A percentile compares a stretch with the other conserved stretches of the same genome.
Conservation (phyloP, 2,329 filamentous ascomycete species). For the Davidsoniella virescens region DNA sequence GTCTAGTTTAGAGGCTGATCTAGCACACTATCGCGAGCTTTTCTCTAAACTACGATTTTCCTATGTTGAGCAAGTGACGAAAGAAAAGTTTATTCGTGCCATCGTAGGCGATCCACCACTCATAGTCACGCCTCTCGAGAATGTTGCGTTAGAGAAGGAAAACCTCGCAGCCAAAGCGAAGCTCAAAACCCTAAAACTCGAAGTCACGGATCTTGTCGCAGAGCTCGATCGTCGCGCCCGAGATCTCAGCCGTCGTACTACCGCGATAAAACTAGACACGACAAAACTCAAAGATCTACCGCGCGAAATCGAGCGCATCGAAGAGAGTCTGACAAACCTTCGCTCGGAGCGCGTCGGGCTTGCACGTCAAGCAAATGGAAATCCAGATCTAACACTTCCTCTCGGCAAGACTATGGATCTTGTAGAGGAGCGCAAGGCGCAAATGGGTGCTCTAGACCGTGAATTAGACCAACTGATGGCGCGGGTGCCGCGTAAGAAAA, state of each 20-base stretch:
- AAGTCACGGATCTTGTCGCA: slow-evolving; percentile 56
- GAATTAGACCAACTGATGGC: slow-evolving; percentile 47
- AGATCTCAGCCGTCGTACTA: slow-evolving; percentile 39
- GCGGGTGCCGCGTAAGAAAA: slow-evolving; percentile 47
- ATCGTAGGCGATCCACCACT: slow-evolving; percentile 83
- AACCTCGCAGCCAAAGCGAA: slow-evolving; percentile 56
- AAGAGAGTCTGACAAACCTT: slow-evolving; percentile 31
- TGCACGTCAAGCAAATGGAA: slow-evolving; percentile 15
- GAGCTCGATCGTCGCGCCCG: slow-evolving; percentile 52
- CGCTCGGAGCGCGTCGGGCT: slow-evolving; percentile 23
- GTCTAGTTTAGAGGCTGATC: slow-evolving; percentile 62
- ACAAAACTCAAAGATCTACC: slow-evolving; percentile 35
- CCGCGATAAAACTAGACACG: slow-evolving; percentile 33
- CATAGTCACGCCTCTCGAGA: slow-evolving; percentile 69
- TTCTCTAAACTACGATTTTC: slow-evolving; percentile 94
- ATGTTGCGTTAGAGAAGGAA: slow-evolving; percentile 54
- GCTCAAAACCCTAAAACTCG: slow-evolving; percentile 64
- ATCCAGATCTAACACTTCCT: slow-evolving; percentile 33
- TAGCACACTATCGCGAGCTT: slow-evolving; percentile 82
- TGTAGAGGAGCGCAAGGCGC: slow-evolving; percentile 32
- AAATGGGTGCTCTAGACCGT: slow-evolving; percentile 40
- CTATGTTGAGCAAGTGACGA: slow-evolving; percentile 95
- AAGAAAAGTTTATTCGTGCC: slow-evolving; percentile 89
- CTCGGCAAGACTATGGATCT: slow-evolving; percentile 39
- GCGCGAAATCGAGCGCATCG: slow-evolving; percentile 29